phyloP scores from a whole-genome alignment of 352 stramenopile genomes.

The Globisporangium carolinianum region DNA sequence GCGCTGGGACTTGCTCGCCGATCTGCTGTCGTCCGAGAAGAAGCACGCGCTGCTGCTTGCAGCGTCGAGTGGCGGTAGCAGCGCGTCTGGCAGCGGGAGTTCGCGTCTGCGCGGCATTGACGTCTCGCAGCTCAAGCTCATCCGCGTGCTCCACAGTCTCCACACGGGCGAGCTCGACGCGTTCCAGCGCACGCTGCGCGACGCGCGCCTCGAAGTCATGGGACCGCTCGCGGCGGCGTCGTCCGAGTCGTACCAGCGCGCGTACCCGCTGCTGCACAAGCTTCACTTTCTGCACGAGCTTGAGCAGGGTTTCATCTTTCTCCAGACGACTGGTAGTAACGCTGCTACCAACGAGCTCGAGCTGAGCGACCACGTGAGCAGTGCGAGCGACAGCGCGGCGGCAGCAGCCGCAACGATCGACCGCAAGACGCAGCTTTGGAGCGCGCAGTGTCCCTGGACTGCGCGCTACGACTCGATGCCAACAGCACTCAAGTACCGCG shows the following conservation, averaged over 20 bases:
- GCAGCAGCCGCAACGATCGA: background rate
- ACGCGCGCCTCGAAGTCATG: constrained; percentile 67
- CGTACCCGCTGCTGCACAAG: constrained; percentile 68
- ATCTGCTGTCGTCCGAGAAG: constrained; percentile 72
- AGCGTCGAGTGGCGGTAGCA: constrained; percentile 6
- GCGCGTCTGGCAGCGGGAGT: background rate
- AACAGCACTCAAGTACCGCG: constrained; percentile 75
- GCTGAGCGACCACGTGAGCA: constrained; percentile 5
- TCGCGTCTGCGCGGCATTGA: constrained; percentile 53
- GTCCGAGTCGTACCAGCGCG: constrained; percentile 67
- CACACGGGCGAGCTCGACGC: constrained; percentile 45
- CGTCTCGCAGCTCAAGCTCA: constrained; percentile 68
- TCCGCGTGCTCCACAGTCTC: constrained; percentile 75
- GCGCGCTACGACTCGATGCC: constrained; percentile 62
- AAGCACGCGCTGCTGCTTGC: constrained; percentile 49
- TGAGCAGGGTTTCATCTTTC: constrained; percentile 61
- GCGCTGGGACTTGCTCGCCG: constrained; percentile 70
- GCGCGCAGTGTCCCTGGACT: constrained; percentile 59
- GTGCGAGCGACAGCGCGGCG: constrained; percentile 4
- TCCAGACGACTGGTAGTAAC: constrained; percentile 19
- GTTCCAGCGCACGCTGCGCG: constrained; percentile 53
- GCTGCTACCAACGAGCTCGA: constrained; percentile 8
- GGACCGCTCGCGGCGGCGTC: constrained; percentile 59
- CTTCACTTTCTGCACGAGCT: constrained; percentile 74
- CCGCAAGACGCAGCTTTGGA: constrained; percentile 36